A percentile compares a stretch with the other conserved stretches of the same genome.
phyloP scores from a whole-genome alignment of 192 early-diverging fungal genomes.

The Bifiguratus adelaidae region DNA sequence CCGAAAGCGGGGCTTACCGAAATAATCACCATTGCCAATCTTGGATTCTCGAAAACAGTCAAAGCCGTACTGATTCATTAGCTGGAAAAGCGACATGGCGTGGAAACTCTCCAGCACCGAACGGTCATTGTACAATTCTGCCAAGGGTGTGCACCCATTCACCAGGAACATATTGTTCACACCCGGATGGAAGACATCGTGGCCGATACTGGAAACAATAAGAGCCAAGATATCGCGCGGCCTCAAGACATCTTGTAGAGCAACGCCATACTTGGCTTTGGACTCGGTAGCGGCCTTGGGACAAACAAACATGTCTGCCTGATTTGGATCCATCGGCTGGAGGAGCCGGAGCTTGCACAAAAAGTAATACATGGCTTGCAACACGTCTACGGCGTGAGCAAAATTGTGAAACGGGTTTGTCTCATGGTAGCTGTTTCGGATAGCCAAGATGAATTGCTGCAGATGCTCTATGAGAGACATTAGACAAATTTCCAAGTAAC shows the following conservation, averaged over 20 bases:
- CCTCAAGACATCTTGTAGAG: slow-evolving; percentile 27
- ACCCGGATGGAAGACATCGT: slow-evolving; percentile 86
- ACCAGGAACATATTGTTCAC: slow-evolving; percentile 91
- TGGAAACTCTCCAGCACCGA: slow-evolving; percentile 95
- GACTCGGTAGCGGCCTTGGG: slow-evolving; percentile 18
- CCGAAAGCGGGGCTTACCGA: slow-evolving; percentile 8
- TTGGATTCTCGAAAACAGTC: slow-evolving; percentile 28
- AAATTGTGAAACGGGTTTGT: slow-evolving; percentile 93
- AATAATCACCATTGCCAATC: slow-evolving; percentile 21
- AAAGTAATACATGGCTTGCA: slow-evolving; percentile 80
- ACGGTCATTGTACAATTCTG: slow-evolving; percentile 86
- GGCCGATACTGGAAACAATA: slow-evolving; percentile 64
- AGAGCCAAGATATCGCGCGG: slow-evolving; percentile 60
- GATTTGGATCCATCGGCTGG: slow-evolving; percentile 17
- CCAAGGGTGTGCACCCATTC: slow-evolving; percentile 60
- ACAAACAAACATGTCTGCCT: slow-evolving; percentile 11
- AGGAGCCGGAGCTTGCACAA: slow-evolving; percentile 52
- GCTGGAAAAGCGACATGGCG: slow-evolving; percentile 57
- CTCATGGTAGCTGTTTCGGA: slow-evolving; percentile 42
- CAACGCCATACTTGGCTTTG: slow-evolving; percentile 1
- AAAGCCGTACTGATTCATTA: slow-evolving; percentile 47
- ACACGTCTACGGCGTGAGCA: slow-evolving; percentile 91
- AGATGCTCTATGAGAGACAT: slow-evolving; percentile 25
- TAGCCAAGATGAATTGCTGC: slow-evolving; percentile 37
- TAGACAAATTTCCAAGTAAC: neutral